A percentile compares a stretch with the other conserved stretches of the same genome.
Evolutionary conservation across 2,329 filamentous ascomycete species (phyloP).

Genomic region (Fusarium sp.): DNA sequence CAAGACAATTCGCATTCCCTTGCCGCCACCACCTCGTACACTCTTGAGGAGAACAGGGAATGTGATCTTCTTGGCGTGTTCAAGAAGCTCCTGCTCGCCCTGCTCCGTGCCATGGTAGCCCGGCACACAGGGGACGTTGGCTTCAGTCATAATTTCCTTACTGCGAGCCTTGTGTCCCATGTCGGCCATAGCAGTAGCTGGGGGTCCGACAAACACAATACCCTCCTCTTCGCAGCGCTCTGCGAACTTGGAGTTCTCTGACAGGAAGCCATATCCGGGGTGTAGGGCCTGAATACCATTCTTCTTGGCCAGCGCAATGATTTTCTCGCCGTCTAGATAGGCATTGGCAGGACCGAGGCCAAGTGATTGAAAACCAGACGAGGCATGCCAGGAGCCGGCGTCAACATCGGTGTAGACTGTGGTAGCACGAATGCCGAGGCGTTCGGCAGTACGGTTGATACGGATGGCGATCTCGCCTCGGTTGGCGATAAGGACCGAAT

Average conservation of each 20-base stretch:
- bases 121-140: conserved; percentile 96
- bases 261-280: conserved; percentile 95
- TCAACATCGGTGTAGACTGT: conserved; percentile 97
- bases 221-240: conserved; percentile 89
- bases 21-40: conserved; percentile 83
- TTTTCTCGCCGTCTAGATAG: conserved; percentile 93
- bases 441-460: conserved; percentile 87
- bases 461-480: conserved; percentile 96
- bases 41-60: conserved; percentile 84
- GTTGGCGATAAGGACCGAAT: conserved; percentile 94
- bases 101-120: conserved; percentile 94
- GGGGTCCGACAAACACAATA: conserved; percentile 93
- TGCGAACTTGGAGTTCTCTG: conserved; percentile 93
- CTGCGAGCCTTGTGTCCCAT: conserved; percentile 96
- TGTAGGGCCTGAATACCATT: conserved; percentile 92
- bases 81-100: conserved; percentile 68
- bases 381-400: conserved; percentile 85
- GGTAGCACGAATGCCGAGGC: conserved; percentile 91
- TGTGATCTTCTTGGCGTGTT: conserved; percentile 76
- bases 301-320: conserved; percentile 87
- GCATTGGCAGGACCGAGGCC: conserved; percentile 85
- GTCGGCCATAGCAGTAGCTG: conserved; percentile 81
- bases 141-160: conserved; percentile 96
- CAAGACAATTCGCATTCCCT: conserved; percentile 83
- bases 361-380: conserved; percentile 84